Evolutionary conservation across 1,284 basidiomycete species (phyloP), one percentile per base, ranked within the genome.

Genomic region (Xerocomus cyaneibrunnescens): DNA sequence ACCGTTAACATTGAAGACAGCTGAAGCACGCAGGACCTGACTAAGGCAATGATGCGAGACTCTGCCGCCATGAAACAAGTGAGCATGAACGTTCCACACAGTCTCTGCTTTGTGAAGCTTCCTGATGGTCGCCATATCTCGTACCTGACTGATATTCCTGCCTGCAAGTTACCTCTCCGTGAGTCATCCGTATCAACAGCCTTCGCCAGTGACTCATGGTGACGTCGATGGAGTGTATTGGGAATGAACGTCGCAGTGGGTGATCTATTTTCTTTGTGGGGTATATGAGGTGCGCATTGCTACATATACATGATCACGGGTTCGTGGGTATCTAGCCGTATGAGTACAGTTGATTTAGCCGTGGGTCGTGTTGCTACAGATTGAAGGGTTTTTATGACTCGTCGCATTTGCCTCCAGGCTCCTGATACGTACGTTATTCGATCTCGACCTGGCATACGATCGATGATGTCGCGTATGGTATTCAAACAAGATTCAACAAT

Each of bases 1-100:
- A 77, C 67, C 22, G 73, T 79, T 34, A 79, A 76, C 50, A 76
- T 81, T 8, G 67, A 73, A 30, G 80, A 82, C 50, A 80, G 75
- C 59, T 67, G 58, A 56, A 59, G 62, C 17, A 80, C 77, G 73
- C 65, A 74, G 41, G 58, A 63, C 10, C 60, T 83, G 54, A 78
- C 79, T 0, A 72, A 74, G 58, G 76, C 77, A 17, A 67, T 76
- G 19, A 60, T 77, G 45, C 67, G 68, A 40, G 79, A 82, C 54
- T 78, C 77, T 53, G 45, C 58, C 63, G 76, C 78, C 19, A 79
- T 81, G 75, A 83, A 81, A 60, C 66, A 66, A 50, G 68, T 71
- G 36, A 50, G 62, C 3, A 32, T 22, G n/a, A 21, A 35, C 3
- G 19, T 35, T 19, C 2, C 5, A 19, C 42, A n/a, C 17, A 22